Evolutionary conservation across 495 filamentous ascomycete species (phyloP).

Genomic region (Articulospora tetracladia): DNA sequence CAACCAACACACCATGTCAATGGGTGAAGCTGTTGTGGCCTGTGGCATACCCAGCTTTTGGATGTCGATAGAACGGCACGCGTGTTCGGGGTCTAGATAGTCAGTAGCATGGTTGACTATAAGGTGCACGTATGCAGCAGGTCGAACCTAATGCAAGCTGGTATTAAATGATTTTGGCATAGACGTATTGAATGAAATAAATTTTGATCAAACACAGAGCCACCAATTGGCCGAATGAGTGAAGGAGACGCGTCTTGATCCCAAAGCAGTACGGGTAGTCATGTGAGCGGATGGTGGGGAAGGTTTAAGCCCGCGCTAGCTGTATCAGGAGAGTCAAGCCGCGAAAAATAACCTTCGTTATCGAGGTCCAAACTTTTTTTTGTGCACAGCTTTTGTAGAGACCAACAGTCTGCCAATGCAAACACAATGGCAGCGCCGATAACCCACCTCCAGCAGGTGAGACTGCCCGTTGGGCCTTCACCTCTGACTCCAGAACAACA

Average conservation of each 20-base stretch:
- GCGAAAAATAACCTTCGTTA: not conserved
- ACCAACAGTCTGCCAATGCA: slow-evolving; percentile 8
- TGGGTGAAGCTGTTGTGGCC: no score
- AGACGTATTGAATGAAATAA: not conserved
- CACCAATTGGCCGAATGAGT: no score
- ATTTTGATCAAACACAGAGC: not conserved
- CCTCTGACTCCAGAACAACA: slow-evolving; percentile 82
- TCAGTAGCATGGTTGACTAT: no score
- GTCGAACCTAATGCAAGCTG: no score
- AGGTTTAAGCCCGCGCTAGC: not conserved
- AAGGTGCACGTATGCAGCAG: no score
- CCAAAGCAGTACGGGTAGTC: not conserved
- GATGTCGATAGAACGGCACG: no score
- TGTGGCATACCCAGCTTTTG: no score
- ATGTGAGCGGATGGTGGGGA: not conserved
- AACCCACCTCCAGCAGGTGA: slow-evolving; percentile 73
- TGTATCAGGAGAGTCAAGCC: not conserved
- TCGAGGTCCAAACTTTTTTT: not conserved
- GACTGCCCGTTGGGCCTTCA: slow-evolving; percentile 71
- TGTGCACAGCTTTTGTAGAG: not conserved
- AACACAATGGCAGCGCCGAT: slow-evolving; percentile 84
- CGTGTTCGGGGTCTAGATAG: no score
- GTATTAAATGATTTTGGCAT: no score
- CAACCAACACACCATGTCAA: no score
- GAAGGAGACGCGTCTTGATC: no score